Conservation (phyloP, 139 green algal species). For the Gonium pectorale region DNA sequence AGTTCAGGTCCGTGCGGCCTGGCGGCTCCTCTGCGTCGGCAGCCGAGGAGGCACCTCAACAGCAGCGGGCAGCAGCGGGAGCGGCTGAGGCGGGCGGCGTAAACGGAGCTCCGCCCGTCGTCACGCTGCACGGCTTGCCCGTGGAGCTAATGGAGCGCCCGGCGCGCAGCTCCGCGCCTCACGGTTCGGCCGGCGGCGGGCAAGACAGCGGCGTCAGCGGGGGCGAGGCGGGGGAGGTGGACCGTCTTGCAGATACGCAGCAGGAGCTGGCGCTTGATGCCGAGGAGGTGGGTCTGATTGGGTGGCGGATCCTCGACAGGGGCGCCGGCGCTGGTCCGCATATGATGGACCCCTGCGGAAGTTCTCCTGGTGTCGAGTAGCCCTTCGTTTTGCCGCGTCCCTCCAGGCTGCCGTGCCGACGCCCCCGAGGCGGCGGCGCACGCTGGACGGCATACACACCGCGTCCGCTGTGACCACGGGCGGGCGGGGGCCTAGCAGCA, state of each 20-base stretch:
- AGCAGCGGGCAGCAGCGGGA: not conserved
- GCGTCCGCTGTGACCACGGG: too few relatives aligned
- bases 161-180: too few relatives aligned
- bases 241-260: not conserved
- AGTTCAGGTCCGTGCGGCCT: not conserved
- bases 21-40: not conserved
- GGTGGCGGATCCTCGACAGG: not conserved
- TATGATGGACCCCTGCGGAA: too few relatives aligned
- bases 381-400: too few relatives aligned
- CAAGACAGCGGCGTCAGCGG: not conserved
- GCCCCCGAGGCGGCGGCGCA: too few relatives aligned
- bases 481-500: too few relatives aligned
- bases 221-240: not conserved
- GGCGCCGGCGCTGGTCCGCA: too few relatives aligned
- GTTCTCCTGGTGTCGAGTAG: too few relatives aligned
- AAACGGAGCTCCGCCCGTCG: not conserved
- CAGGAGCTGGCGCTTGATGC: not conserved
- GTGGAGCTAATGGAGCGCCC: slow-evolving; percentile 1
- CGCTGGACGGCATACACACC: too few relatives aligned
- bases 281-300: not conserved
- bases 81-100: not conserved
- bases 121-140: slow-evolving; percentile 10
- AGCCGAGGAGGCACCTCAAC: not conserved
- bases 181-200: not conserved
- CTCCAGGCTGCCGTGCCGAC: too few relatives aligned